These are phyloP conservation scores for Ascodesmis nigricans DNA, from an alignment of 495 filamentous ascomycete species.

Conservation along the genomic window DNA sequence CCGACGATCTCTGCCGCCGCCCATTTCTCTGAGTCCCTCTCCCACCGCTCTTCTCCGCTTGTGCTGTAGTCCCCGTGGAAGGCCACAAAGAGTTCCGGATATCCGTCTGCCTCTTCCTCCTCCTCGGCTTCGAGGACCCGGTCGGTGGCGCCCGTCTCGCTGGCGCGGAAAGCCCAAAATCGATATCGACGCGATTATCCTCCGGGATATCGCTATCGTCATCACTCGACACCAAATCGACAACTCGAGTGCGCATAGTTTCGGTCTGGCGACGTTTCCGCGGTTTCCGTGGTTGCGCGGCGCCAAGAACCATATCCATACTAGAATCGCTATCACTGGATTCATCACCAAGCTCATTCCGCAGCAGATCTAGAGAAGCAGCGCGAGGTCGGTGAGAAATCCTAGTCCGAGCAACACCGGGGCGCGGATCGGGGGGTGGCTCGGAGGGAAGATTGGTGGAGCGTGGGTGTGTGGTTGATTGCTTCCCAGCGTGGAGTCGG, in stretches of 20 bases:
- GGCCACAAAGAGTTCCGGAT: no score
- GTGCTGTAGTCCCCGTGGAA: no score
- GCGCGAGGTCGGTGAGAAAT: constrained; percentile 20
- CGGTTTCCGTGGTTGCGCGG: constrained; percentile 3
- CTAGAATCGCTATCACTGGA: constrained; percentile 26
- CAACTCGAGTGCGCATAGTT: no score
- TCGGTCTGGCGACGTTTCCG: no score
- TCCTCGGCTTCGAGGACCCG: constrained; percentile 8
- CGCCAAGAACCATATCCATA: constrained; percentile 11
- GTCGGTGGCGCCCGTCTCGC: constrained; percentile 6
- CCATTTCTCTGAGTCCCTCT: no score
- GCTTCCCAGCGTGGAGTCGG: constrained; percentile 1
- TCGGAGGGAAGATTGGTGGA: background rate
- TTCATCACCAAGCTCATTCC: constrained; percentile 31
- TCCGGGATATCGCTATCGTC: constrained; percentile 27
- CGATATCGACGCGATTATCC: constrained; percentile 35
- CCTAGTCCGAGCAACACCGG: constrained; percentile 31
- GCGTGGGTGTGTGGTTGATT: background rate
- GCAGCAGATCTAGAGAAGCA: constrained; percentile 20
- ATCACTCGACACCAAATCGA: constrained; percentile 11
- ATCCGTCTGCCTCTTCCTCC: constrained; percentile 16
- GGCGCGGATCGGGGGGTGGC: constrained; percentile 24
- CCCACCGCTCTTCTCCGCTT: no score
- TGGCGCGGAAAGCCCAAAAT: constrained; percentile 29
- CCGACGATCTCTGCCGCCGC: no score